Evolutionary conservation across 495 filamentous ascomycete species (phyloP), one percentile per base, ranked within the genome.

Genomic region (Niebla homalea): DNA sequence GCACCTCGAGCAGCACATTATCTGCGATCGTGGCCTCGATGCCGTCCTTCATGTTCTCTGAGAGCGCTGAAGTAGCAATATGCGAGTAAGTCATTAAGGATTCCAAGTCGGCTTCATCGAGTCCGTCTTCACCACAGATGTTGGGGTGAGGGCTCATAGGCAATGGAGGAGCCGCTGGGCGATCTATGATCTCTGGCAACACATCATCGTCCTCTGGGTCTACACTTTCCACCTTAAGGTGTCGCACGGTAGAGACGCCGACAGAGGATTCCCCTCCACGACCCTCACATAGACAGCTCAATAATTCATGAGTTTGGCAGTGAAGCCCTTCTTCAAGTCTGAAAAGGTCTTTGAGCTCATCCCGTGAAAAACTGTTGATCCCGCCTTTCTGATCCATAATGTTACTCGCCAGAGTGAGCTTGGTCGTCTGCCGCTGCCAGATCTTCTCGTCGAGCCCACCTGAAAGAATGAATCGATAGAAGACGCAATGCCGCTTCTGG

Each of bases 381-480:
- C 41, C 51, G 36, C 70, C 69, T 61, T 82, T 85, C 44, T 79
- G 65, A 54, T 82, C 78, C 65, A 84, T 77, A 22, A 84, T 75
- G 51, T 72, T 77, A 54, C 80, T 79, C 12, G 79, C 78, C n/a
- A 85, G 65, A 4, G 82, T 83, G 38, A 78, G 67, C 65, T 90
- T 90, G 32, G 80, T 84, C 3, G 87, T 67, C 59, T 90, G 85
- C n/a, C 85, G 69, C 61, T 89, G 85, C 68, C 77, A 89, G 52
- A 90, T 88, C 66, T 87, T 89, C 66, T 90, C 85, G 53, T 90
- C 85, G 26, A 90, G 65, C 18, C 75, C 83, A 4, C 85, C 85
- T 23, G 83, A 73, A 26, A 83, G 79, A 32, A 90, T 57, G 43
- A 90, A 68, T 16, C 85, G 73, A 59, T 90, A 90, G 50, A 90